phyloP scores from a whole-genome alignment of 805 yeast species.

The Starmerella davenportii region DNA sequence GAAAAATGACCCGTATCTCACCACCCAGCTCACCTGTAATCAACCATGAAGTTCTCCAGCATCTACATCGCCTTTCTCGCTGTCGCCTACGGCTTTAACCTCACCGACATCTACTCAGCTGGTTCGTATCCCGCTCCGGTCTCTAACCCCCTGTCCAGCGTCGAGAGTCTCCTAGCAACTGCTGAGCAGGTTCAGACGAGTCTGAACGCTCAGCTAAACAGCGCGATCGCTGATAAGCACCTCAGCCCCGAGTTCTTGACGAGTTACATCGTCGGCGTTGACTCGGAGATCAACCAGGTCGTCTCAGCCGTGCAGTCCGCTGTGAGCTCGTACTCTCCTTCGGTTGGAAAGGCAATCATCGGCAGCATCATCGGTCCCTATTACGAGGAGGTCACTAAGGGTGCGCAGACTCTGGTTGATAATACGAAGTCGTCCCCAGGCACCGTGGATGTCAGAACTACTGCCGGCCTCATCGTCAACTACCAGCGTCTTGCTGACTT shows the following conservation, averaged over 20 bases:
- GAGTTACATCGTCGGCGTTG: constrained; percentile 17
- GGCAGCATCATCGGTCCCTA: neutral
- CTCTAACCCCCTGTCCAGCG: constrained; percentile 9
- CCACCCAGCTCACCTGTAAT: neutral
- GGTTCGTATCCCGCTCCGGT: constrained; percentile 9
- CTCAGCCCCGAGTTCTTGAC: constrained; percentile 1
- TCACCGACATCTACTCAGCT: neutral
- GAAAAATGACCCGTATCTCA: neutral
- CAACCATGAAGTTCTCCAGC: constrained; percentile 11
- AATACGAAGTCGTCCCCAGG: neutral
- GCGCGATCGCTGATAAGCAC: constrained; percentile 6
- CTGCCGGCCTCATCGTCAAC: constrained; percentile 8
- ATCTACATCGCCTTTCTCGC: constrained; percentile 11
- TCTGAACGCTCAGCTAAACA: constrained; percentile 10
- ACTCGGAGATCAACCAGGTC: constrained; percentile 20
- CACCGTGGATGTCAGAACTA: neutral
- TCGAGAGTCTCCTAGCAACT: constrained; percentile 12
- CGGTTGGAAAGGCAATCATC: neutral
- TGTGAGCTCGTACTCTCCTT: neutral
- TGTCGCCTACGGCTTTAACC: constrained; percentile 2
- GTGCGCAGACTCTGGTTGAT: neutral
- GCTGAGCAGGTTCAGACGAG: constrained; percentile 13
- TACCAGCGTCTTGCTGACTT: constrained; percentile 9
- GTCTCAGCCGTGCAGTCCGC: constrained; percentile 10
- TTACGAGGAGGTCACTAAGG: neutral